Evolutionary conservation across 129 eudicot genomes (phyloP), one percentile per base, ranked within the genome.

Genomic region (Heracleum sosnowskyi): DNA sequence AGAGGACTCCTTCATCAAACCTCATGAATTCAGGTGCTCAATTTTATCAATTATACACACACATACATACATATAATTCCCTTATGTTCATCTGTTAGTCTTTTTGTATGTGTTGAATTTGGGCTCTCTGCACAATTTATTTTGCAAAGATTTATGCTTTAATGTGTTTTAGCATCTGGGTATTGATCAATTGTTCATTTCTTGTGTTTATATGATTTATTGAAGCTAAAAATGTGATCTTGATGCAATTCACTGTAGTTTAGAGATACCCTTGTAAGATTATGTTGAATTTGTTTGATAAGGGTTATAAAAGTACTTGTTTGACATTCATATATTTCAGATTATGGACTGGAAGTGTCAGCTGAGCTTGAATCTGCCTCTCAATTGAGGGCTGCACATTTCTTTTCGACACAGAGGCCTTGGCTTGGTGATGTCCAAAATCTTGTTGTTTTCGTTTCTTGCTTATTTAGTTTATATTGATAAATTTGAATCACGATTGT

Each of bases 311-410:
- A 45, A 22, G 35, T 78, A 18, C 15, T 41, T n/a, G 41, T 22
- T 75, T 46, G 15, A 31, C 11, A 45, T 42, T 51, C 8, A 53
- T 53, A 36, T 26, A 6, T 86, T 79, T 76, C 89, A 92, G 97
- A 92, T 80, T 86, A 86, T 77, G 84, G 83, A 18, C 78, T 85
- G 68, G 83, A 86, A 74, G 83, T 91, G 75, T 85, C 88, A 29
- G 93, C 90, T 3, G 98, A 94, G 90, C 92, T 91, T 7, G 96
- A 95, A 85, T 79, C 92, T 37, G 97, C 94, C 79, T 85, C 88
- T 37, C 87, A 88, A 34, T 49, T 84, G 76, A 92, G 96, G 83
- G 88, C 91, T 73, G 93, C 98, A 40, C 96, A 90, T 10, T 95
- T 86, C 88, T 83, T 88, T 63, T 83, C 90, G 4, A 88, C 97